Conservation (phyloP, 2,329 filamentous ascomycete genomes). For the Neofusicoccum sp. region DNA sequence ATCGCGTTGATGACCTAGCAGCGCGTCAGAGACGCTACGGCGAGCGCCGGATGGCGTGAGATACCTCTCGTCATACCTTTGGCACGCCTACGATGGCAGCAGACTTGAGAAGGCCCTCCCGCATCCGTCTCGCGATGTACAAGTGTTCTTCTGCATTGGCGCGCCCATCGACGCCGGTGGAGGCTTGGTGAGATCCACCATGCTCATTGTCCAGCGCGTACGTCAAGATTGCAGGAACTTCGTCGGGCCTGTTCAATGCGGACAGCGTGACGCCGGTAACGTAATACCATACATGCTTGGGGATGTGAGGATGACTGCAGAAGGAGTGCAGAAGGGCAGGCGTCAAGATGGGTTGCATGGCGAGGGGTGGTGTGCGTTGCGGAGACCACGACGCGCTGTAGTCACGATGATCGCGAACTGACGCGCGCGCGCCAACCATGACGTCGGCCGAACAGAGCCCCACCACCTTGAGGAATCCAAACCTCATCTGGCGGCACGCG, state of each 20-base stretch:
- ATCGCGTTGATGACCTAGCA: conserved; percentile 37
- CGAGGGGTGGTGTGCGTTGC: conserved; percentile 1
- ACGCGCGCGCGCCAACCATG: conserved; percentile 1
- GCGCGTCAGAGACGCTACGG: neutral
- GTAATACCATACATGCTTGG: conserved; percentile 50
- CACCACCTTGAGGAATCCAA: neutral
- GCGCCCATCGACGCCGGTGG: conserved; percentile 21
- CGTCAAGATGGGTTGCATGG: conserved; percentile 37
- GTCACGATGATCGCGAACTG: neutral
- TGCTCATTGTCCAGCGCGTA: conserved; percentile 40
- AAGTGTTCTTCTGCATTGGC: conserved; percentile 42
- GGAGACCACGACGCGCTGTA: conserved; percentile 1
- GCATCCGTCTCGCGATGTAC: conserved; percentile 45
- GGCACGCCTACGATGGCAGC: conserved; percentile 51
- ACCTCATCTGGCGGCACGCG: too few relatives aligned
- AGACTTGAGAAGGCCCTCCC: conserved; percentile 52
- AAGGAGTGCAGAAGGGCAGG: conserved; percentile 44
- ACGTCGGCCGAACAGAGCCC: neutral
- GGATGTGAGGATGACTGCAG: conserved; percentile 42
- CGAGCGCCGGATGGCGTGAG: conserved; percentile 7
- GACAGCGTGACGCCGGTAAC: conserved; percentile 48
- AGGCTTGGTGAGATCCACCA: conserved; percentile 13
- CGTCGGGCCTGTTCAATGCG: conserved; percentile 50
- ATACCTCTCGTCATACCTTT: conserved; percentile 39
- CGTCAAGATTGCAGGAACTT: conserved; percentile 47